Evolutionary conservation across 129 eudicot species (phyloP), one percentile per base, ranked within the genome.

Genomic region (Pseudognaphalium luteoalbum): DNA sequence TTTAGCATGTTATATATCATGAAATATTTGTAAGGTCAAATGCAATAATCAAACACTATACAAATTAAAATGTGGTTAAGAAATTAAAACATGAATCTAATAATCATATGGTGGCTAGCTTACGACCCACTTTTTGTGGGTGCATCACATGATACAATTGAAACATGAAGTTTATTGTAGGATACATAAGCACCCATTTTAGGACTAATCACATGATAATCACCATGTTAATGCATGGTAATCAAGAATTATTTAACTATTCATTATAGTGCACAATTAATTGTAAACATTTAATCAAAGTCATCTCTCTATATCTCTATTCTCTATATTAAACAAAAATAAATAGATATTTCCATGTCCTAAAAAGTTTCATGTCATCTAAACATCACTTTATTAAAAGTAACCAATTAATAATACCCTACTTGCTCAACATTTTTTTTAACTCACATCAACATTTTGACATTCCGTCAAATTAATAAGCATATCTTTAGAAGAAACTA

Each of bases 91-190:
- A 30, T 34, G 32, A 71, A 52, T 15, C 19, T 41, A 25, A 25
- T 28, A 34, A 11, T 37, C 28, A 70, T 60, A 44, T 59, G 76
- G 56, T 59, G 61, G 20, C 28, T 25, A 25, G 28, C 47, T 59
- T 57, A 58, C 70, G 76, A 70, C 71, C 82, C 82, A 70, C 63
- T 12, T 71, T 78, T 70, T 78, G 39, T 60, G 82, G 82, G 29
- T 42, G 62, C 50, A 30, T 44, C 82, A 78, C 82, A 78, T 78
- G 82, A 60, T 74, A 39, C 14, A 41, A 7, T 37, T 39, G 3
- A 74, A 7, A 57, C 62, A 57, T n/a, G 19, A 11, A 42, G 34
- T 60, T 30, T 9, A 42, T 63, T 47, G n/a, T 62, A 62, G 6
- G 71, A 28, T 62, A 47, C 67, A 64, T 30, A 42, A 44, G 11